Percentiles rank a stretch among this genome's conserved stretches.
Evolutionary conservation across 345 rosid genomes (phyloP).

Genomic region (Rubroshorea leprosula): DNA sequence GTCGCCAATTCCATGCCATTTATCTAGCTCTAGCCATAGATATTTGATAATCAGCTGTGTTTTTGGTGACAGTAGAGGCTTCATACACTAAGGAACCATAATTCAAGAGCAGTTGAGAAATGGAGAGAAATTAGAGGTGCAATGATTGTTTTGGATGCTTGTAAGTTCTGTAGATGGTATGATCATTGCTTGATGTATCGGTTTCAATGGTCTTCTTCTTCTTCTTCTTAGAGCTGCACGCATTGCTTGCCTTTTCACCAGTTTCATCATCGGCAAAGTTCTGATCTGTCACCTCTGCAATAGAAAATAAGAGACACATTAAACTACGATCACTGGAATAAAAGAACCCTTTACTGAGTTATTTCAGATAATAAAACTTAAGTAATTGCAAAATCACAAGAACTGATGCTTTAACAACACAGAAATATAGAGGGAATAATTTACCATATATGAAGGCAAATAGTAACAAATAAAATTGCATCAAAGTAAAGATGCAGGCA

Average conservation of each 20-base stretch:
- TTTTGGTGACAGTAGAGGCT: neutral
- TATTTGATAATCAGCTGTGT: neutral
- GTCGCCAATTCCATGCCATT: too few species aligned
- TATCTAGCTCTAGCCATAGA: too few species aligned
- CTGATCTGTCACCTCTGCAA: conserved; percentile 80
- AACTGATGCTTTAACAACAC: neutral
- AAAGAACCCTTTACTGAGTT: too few species aligned
- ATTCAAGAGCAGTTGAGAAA: neutral
- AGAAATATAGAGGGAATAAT: too few species aligned
- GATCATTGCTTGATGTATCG: conserved; percentile 30
- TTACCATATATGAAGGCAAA: neutral
- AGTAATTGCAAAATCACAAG: neutral
- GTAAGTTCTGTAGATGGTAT: conserved; percentile 20
- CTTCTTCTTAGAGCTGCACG: conserved; percentile 27
- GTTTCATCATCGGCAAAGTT: conserved; percentile 56
- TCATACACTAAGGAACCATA: neutral
- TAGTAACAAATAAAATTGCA: neutral
- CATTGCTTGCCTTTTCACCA: conserved; percentile 22
- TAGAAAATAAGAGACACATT: conserved; percentile 4
- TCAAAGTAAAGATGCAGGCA: conserved; percentile 14
- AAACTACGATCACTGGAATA: neutral
- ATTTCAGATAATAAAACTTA: neutral
- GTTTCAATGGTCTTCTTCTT: conserved; percentile 24
- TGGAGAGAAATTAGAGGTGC: neutral
- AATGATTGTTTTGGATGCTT: neutral